Evolutionary conservation across 2,329 filamentous ascomycete genomes (phyloP), one percentile per base, ranked within the genome.

Genomic region (Daldinia sp.): DNA sequence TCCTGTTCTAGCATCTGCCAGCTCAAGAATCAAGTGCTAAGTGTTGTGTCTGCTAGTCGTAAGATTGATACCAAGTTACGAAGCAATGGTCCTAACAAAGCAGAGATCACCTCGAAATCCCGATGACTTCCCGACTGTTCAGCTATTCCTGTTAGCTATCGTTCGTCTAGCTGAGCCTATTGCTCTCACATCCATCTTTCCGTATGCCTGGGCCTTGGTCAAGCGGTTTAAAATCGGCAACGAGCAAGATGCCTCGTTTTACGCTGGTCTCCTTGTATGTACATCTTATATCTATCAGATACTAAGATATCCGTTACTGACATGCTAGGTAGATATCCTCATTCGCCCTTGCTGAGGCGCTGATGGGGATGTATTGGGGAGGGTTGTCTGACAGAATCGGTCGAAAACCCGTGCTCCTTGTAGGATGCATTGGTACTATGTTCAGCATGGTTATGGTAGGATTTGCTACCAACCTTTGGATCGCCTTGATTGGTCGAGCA

Each of bases 161-260:
- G 94, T 96, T 74, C 92, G 94, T 66, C 87, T 97, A 69, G 92
- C 93, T 54, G 94, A 97, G 78, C 94, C 94, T 19, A 94, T 97
- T 71, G 93, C 94, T 51, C 85, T 97, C 67, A 97, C 93, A 1
- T 95, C 92, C 73, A 95, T 97, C 77, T 96, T 94, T 72, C 94
- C 94, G 17, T 97, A 97, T 77, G 92, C 92, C 63, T 96, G 91
- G 90, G 85, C 90, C 63, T 87, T 94, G 70, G 89, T 94, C 69
- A 91, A 91, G 77, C 83, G 87, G 70, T 93, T 93, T 77, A 74
- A 91, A 37, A 83, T 94, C 70, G 91, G 90, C 65, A 84, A 86
- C 70, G 86, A 88, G 69, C 81, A 86, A 78, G 87, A 94, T 86
- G 91, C 92, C 63, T 96, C 89, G 34, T 94, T 92, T 79, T 96